Evolutionary conservation across 2,329 filamentous ascomycete species (phyloP), one percentile per base, ranked within the genome.

Genomic region (Aspergillus versicolor): DNA sequence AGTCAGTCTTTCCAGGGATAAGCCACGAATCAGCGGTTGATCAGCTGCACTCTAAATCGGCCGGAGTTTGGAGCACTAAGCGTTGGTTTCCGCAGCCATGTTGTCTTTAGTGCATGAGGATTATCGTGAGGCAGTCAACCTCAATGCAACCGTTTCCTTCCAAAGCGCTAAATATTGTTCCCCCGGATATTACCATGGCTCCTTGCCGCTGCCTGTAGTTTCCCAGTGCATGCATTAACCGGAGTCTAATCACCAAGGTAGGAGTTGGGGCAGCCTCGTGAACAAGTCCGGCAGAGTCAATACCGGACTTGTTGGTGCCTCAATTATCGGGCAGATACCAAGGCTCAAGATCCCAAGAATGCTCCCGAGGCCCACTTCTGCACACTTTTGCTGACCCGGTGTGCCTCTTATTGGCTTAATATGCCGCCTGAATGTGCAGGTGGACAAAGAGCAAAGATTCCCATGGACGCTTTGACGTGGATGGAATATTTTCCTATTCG

Each of bases 71-170:
- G 34, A 37, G 34, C 15, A 45, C 38, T 42, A 43, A 41, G 34
- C 37, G 41, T 44, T 24, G 30, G 44, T 32, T 52, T 19, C 50
- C 41, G 40, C 22, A 13, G 27, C 21, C 17, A 44, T 15, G 13
- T 7, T 37, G 13, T 7, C 27, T 9, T 30, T 9, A 30, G 9
- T 30, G 27, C 11, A 30, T 30, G 27, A 30, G 27, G 27, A 24
- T 32, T 49, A 17, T 32, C 21, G 19, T 32, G 40, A 40, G 52
- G 45, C 42, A 34, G 38, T 27, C 43, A 24, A 52, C 24, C 8
- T 30, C 37, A 49, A 54, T 55, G 56, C 52, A 51, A 55, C 52
- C 42, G 50, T 58, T 44, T 17, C 50, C 30, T 53, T n/a, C 17
- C 17, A 37, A 37, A 30, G 5, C 38, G 48, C 38, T 24, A 13